Base-by-base conservation (phyloP, 106 monocot genomes). In the Dendrobium nobile region DNA sequence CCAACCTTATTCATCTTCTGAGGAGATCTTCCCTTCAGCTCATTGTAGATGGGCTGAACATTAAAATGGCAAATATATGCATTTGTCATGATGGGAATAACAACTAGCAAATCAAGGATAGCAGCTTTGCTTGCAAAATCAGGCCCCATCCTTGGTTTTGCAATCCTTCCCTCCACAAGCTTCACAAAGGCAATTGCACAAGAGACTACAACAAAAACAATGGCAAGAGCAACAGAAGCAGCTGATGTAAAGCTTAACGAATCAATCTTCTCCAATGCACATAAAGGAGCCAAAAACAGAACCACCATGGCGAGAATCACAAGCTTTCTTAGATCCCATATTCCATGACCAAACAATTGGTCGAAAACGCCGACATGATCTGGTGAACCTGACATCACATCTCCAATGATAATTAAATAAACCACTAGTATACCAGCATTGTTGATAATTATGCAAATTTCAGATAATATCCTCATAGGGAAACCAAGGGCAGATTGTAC, bases 11-110 rank as follows among this genome's bases (percentile, higher is more conserved):
- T 84, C 95, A 95, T 95, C 80, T 92, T 95, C 73, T 86, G 70
- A 19, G 88, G 88, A 15, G 78, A 95, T 87, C 78, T 78, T 27
- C 83, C 83, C 43, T 79, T 73, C 26, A 83, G 83, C 78, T 83
- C 83, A 28, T 78, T 83, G 45, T 83, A 83, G 67, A 83, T 83
- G 0, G 91, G 95, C 70, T 92, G 92, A 8, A 92, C 90, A 82
- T 95, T 95, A 78, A 95, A 95, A 77, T 95, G 95, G 81, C 92
- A 96, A 43, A 93, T 87, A 75, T 87, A 96, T 0, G 95, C 95
- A 67, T 93, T 96, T 27, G 83, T 83, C 83, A 83, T 83, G 10
- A 83, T 83, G 1, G 83, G 83, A 78, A 83, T 61, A 24, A 83
- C 83, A 54, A 83, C 83, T 15, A 83, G 77, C 83, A 83, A 44